Evolutionary conservation across 169 alveolate genomes (phyloP).

Genomic region (Amoebophrya sp.): DNA sequence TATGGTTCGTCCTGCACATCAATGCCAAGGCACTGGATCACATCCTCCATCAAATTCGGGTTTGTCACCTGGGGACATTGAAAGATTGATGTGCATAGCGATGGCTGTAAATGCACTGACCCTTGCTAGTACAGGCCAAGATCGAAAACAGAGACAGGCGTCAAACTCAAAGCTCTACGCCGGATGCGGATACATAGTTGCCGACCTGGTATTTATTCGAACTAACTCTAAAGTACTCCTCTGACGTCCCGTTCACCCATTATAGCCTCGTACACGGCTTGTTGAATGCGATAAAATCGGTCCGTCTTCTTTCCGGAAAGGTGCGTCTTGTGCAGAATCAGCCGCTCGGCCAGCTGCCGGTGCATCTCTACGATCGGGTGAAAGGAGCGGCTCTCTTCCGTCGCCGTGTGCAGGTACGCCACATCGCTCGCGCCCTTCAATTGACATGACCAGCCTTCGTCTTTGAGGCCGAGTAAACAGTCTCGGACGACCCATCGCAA

Average conservation of each 20-base stretch:
- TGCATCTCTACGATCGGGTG: slow-evolving; percentile 14
- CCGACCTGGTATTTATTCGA: background rate
- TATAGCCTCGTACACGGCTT: slow-evolving; percentile 6
- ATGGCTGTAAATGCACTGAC: no score
- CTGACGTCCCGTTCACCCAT: slow-evolving; percentile 10
- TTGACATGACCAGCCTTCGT: slow-evolving; percentile 8
- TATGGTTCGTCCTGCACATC: slow-evolving; percentile 14
- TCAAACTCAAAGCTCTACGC: no score
- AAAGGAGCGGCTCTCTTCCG: background rate
- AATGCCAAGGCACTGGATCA: background rate
- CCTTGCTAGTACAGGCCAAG: no score
- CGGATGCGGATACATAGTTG: background rate
- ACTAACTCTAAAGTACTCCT: background rate
- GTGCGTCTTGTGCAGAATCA: background rate
- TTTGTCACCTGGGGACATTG: background rate
- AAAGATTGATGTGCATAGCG: background rate
- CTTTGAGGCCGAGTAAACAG: slow-evolving; percentile 6
- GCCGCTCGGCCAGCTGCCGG: slow-evolving; percentile 1
- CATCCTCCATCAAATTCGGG: slow-evolving; percentile 13
- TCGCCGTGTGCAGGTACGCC: background rate
- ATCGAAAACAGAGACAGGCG: no score
- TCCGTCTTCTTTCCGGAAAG: slow-evolving; percentile 4
- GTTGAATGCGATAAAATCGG: background rate
- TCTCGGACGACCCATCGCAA: slow-evolving; percentile 16
- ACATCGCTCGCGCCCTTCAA: background rate